Base-by-base conservation (phyloP, 805 yeast species). In the Wickerhamiella alocasiicola region DNA sequence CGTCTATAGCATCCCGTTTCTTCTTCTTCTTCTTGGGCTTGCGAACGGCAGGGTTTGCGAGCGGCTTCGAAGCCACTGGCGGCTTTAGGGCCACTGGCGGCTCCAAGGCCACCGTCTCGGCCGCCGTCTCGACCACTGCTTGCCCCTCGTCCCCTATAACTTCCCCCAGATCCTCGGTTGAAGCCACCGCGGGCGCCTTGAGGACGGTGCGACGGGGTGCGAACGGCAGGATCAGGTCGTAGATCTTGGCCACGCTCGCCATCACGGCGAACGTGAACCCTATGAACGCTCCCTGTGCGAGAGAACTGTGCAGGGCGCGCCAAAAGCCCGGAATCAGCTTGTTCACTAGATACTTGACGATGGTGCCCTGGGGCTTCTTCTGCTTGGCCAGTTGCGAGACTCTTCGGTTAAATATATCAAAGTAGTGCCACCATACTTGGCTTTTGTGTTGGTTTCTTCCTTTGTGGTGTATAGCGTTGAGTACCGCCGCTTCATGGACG, bases 231-330 rank as follows among this genome's bases (percentile, higher is more conserved):
- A 58, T 38, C 15, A 55, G 41, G 2, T 46, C 29, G 42, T 64
- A 56, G 7, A 81, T 50, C 39, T 68, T 65, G 2, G 80, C 68
- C 28, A 74, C 49, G 15, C 63, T 39, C 0, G 81, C 94, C 3
- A 82, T 52, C 29, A 83, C 56, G 0, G 80, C 72, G 46, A 84
- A 67, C 2, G 94, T 94, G 9, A 84, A 55, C 1, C 77, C 70
- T 5, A 82, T 66, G 52, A 80, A 84, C 53, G 85, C 94, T 0
- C 87, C 94, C 44, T 76, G 65, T 1, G 79, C 76, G 6, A 84
- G 65, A 1, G 84, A 68, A 1, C 76, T 70, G 55, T 78, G 76
- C 51, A 81, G 79, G 9, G 71, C 69, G 44, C 71, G 68, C 55
- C 71, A 78, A 21, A 78, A 71, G 23, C 61, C 60, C 5, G 68